Percentiles rank a stretch among this genome's conserved stretches.
Conservation (phyloP, 768 basidiomycete genomes). For the Lyophyllum semitale region DNA sequence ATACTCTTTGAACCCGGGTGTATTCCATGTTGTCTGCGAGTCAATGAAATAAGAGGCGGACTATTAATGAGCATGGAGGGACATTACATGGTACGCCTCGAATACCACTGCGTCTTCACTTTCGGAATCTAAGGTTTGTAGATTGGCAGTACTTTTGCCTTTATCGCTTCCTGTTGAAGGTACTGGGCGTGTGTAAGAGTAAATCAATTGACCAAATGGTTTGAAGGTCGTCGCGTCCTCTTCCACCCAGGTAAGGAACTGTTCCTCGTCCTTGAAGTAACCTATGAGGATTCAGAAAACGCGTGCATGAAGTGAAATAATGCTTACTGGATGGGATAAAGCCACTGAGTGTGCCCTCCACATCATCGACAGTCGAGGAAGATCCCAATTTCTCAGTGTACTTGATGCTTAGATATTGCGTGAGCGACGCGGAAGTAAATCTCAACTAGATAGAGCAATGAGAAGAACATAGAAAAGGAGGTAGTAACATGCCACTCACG, state of each 20-base stretch:
- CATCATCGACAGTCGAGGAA: conserved; percentile 80
- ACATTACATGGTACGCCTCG: conserved; percentile 90
- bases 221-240: conserved; percentile 76
- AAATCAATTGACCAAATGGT: conserved; percentile 75
- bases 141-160: conserved; percentile 51
- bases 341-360: conserved; percentile 72
- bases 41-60: neutral
- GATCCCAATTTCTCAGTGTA: conserved; percentile 68
- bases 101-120: conserved; percentile 69
- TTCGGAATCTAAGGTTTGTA: conserved; percentile 42
- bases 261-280: conserved; percentile 66
- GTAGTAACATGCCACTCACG: conserved; percentile 44
- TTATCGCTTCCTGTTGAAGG: conserved; percentile 45
- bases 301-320: neutral
- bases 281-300: conserved; percentile 39
- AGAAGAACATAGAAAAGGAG: neutral
- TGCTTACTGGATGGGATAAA: conserved; percentile 74
- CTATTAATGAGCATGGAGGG: neutral
- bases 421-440: conserved; percentile 86
- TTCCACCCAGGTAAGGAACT: conserved; percentile 73
- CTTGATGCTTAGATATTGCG: conserved; percentile 69
- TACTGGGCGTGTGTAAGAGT: conserved; percentile 70
- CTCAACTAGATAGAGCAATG: conserved; percentile 53
- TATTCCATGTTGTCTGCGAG: conserved; percentile 75
- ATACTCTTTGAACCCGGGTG: conserved; percentile 87